These are phyloP conservation scores for Tripterygium wilfordii DNA, from an alignment of 177 flowering plant genomes.

Conservation along the genomic window DNA sequence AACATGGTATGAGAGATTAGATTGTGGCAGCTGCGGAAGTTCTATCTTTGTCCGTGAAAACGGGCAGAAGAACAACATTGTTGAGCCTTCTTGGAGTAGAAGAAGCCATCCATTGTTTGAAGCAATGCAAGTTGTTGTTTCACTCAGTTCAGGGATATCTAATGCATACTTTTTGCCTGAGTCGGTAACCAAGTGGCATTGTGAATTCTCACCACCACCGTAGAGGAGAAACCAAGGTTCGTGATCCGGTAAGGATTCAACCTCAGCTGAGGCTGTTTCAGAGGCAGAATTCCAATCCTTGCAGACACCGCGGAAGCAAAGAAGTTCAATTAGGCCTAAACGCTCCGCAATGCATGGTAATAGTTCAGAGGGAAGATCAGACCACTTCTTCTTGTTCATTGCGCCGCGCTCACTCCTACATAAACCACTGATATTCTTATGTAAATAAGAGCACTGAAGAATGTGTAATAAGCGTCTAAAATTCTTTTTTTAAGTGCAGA, in stretches of 20 bases:
- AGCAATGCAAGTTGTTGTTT: conserved; percentile 23
- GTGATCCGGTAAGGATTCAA: not conserved
- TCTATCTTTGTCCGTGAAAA: conserved; percentile 13
- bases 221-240: conserved; percentile 17
- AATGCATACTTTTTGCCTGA: not conserved
- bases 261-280: conserved; percentile 5
- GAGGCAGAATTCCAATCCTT: conserved; percentile 18
- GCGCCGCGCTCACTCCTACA: too few relatives aligned
- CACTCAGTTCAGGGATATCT: conserved; percentile 16
- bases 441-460: too few relatives aligned
- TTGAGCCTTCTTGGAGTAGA: conserved; percentile 3
- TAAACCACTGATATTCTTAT: too few relatives aligned
- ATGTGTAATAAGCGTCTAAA: too few relatives aligned
- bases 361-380: conserved; percentile 17
- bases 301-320: conserved; percentile 17
- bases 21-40: conserved; percentile 18
- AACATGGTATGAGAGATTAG: conserved; percentile 3
- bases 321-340: conserved; percentile 12
- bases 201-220: not conserved
- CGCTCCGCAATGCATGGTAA: conserved; percentile 9
- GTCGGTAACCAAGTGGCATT: conserved; percentile 5
- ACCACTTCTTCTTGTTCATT: conserved; percentile 8
- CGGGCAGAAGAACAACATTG: conserved; percentile 24
- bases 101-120: conserved; percentile 31
- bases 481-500: too few relatives aligned